Percentiles rank a stretch among this genome's conserved stretches.
phyloP scores from a whole-genome alignment of 2,329 filamentous ascomycete genomes.

The Lachnum nothofagi region DNA sequence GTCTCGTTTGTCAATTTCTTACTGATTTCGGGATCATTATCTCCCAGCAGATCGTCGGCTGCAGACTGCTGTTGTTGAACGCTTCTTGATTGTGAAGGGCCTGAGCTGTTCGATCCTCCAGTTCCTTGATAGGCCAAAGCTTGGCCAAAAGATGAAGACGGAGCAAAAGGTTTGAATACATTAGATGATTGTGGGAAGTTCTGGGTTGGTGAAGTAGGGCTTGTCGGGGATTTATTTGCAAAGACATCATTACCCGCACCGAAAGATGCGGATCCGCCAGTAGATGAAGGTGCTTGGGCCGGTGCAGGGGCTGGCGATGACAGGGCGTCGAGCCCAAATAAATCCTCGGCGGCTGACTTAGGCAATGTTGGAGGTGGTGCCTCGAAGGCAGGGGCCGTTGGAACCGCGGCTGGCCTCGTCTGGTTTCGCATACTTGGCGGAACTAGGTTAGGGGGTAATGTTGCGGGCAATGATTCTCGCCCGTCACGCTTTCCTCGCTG shows the following conservation, averaged over 20 bases:
- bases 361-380: conserved; percentile 44
- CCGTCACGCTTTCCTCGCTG: conserved; percentile 69
- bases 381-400: conserved; percentile 41
- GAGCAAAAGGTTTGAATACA: conserved; percentile 81
- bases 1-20: conserved; percentile 86
- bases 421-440: conserved; percentile 78
- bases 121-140: conserved; percentile 72
- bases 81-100: conserved; percentile 31
- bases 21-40: conserved; percentile 81
- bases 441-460: conserved; percentile 74
- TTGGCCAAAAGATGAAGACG: conserved; percentile 87
- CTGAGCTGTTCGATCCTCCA: conserved; percentile 46
- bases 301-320: conserved; percentile 43
- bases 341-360: conserved; percentile 83
- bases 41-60: conserved; percentile 82
- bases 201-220: conserved; percentile 27
- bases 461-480: conserved; percentile 59
- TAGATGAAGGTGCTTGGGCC: conserved; percentile 59
- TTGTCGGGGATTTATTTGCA: conserved; percentile 36
- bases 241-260: conserved; percentile 45
- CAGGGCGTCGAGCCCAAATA: conserved; percentile 84
- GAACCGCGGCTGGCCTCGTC: conserved; percentile 41
- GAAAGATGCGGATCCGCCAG: conserved; percentile 63
- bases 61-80: conserved; percentile 42
- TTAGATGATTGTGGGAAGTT: conserved; percentile 28